A percentile compares a stretch with the other conserved stretches of the same genome.
Conservation (phyloP, 2,329 filamentous ascomycete genomes). For the Pseudocercospora ulei region DNA sequence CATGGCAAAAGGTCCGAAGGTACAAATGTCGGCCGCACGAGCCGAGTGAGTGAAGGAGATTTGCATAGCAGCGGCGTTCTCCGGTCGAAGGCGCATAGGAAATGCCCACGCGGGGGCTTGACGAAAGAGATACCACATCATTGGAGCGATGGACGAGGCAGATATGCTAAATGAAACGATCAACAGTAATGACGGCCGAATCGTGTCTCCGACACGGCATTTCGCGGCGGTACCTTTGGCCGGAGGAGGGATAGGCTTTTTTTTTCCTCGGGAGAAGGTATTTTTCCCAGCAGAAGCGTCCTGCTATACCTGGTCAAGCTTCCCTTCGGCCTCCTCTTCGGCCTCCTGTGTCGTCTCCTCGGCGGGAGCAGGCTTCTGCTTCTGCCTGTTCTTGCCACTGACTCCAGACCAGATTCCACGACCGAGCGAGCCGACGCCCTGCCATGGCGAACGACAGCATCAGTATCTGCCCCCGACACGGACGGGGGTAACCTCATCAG, state of each 20-base stretch:
- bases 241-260: too few relatives aligned
- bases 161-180: constrained; percentile 13
- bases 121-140: constrained; percentile 7
- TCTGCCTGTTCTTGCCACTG: constrained; percentile 26
- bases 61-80: constrained; percentile 16
- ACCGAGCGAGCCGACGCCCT: constrained; percentile 28
- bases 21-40: not conserved
- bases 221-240: too few relatives aligned
- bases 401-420: constrained; percentile 31
- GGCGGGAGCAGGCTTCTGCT: constrained; percentile 12
- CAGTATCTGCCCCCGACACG: too few relatives aligned
- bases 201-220: too few relatives aligned
- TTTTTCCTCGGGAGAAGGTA: constrained; percentile 14
- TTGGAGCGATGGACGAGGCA: constrained; percentile 7
- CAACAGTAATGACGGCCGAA: too few relatives aligned
- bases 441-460: constrained; percentile 18
- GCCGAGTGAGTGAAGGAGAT: constrained; percentile 3
- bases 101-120: constrained; percentile 3
- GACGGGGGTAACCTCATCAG: too few relatives aligned
- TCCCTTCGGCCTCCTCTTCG: constrained; percentile 16
- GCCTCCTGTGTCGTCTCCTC: constrained; percentile 18
- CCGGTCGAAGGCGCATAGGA: constrained; percentile 6
- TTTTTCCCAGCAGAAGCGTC: constrained; percentile 10
- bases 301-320: constrained; percentile 7
- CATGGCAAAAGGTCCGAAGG: not conserved